A percentile compares a stretch with the other conserved stretches of the same genome.
Evolutionary conservation across 2,329 filamentous ascomycete species (phyloP).

Genomic region (Waltergamsia citrina): DNA sequence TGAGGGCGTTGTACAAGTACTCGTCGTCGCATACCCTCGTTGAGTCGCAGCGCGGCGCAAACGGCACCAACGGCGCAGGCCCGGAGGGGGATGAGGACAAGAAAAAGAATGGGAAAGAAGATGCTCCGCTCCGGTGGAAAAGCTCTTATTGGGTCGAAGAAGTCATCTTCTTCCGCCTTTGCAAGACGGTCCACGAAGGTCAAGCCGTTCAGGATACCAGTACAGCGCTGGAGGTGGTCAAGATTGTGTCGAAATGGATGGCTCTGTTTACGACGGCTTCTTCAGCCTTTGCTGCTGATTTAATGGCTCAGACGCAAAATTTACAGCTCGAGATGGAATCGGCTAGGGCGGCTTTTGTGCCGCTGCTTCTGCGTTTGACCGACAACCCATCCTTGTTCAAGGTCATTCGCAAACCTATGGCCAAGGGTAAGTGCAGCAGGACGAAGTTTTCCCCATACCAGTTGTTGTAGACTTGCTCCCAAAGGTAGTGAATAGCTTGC

Average conservation of each 20-base stretch:
- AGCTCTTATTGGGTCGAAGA: conserved; percentile 65
- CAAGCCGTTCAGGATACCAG: conserved; percentile 32
- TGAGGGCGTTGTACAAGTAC: conserved; percentile 46
- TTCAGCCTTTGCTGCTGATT: conserved; percentile 35
- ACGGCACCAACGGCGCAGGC: too few species aligned
- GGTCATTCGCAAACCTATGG: conserved; percentile 40
- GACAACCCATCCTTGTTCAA: conserved; percentile 48
- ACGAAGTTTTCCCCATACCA: not conserved
- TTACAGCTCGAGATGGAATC: conserved; percentile 46
- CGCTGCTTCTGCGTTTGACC: conserved; percentile 50
- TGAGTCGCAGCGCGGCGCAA: conserved; percentile 14
- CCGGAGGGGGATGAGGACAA: conserved; percentile 11
- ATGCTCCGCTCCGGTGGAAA: conserved; percentile 33
- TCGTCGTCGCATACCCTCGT: conserved; percentile 36
- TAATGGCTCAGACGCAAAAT: conserved; percentile 30
- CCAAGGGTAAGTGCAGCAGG: conserved; percentile 34
- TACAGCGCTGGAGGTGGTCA: conserved; percentile 40
- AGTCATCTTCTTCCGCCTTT: conserved; percentile 85
- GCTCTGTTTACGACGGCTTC: conserved; percentile 42
- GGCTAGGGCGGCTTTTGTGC: conserved; percentile 52
- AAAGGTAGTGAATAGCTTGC: too few species aligned
- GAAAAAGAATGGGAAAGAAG: conserved; percentile 9
- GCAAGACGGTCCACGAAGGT: conserved; percentile 66
- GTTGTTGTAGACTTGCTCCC: not conserved
- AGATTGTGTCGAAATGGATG: conserved; percentile 49